Base-by-base conservation (phyloP, 495 filamentous ascomycete species). In the Poronia punctata region DNA sequence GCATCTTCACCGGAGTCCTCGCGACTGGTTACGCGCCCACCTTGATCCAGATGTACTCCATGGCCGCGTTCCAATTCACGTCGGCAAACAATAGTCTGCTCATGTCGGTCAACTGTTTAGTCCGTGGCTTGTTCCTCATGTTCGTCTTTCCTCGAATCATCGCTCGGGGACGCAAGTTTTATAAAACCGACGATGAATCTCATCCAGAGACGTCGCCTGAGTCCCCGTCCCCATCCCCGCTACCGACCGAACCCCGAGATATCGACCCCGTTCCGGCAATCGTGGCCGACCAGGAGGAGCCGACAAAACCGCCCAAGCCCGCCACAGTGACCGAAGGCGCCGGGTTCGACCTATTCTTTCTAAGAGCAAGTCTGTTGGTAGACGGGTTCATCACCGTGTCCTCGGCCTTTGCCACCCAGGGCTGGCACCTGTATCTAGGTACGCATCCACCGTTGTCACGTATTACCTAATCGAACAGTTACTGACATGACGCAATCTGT, bases 381-480 rank as follows among this genome's bases (percentile, higher is more conserved):
- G 73, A 77, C 44, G 72, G 71, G 9, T 16, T 64, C 10, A 45
- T 77, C 38, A 77, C 73, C 1, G 60, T 59, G 32, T 55, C 59
- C 14, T 61, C 68, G 0, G 64, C 66, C 1, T 71, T 77, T 43
- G 67, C 68, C 0, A 62, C 57, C 0, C 9, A 66, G 37, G 54
- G 61, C 25, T 69, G 72, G 71, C 73, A 77, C 36, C 64, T 77
- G 20, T 77, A 72, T 50, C 45, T 75, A 1, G 60, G 70, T 61
- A 43, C 9, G 56, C 16, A 20, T n/a, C 16, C 17, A 5, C 12
- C 14, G 11, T 19, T 14, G 1, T 3, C 3, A 7, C 5, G 17
- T 7, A 29, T n/a, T 5, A 22, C 22, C 0, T 26, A 5, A 7
- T 9, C 11, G 14, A 8, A 3, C 12, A 2, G 35, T 38, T 25